Base-by-base conservation (phyloP, 257 asterid genomes). In the Solanum medicagineum region DNA sequence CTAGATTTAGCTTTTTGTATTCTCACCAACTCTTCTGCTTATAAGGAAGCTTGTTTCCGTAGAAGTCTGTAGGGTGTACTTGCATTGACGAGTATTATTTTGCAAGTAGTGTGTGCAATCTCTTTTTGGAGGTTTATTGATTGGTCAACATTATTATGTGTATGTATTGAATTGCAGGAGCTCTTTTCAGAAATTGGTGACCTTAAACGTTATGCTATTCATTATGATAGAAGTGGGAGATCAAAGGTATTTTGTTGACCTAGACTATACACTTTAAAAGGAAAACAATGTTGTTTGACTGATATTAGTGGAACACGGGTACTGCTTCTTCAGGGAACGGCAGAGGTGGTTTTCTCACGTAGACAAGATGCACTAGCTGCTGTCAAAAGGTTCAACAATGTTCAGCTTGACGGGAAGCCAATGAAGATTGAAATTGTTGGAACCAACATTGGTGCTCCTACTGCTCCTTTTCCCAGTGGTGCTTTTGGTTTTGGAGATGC, bases 171-270 rank as follows among this genome's bases (percentile, higher is more conserved):
- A 69, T 16, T 90, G 71, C 91, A 97, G 99, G 99, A 97, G 89
- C 95, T 97, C 68, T 95, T 97, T 84, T 86, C 96, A 1, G 99
- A 97, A 89, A 95, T 93, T 74, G 99, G 99, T 40, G 98, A 95
- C 88, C 84, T 97, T 89, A 97, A 97, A 88, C 89, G 96, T 44
- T 92, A 83, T 85, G 85, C 83, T 1, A 82, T 97, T 85, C 98
- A 97, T 89, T 97, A 95, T 87, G 98, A 97, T 87, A 93, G 94
- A 90, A 97, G 96, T 63, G 98, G 98, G 51, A 92, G 99, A 87
- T 97, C 99, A 63, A 95, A 97, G 99, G 99, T 97, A 93, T 71
- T 26, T 15, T 16, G 40, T 44, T 49, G 55, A 51, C 62, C 62
- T 15, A 24, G 42, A 51, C 16, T 24, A 24, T 51, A 24, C 16